Evolutionary conservation across 1,284 basidiomycete species (phyloP), one percentile per base, ranked within the genome.

Genomic region (Rhodotorula sp.): DNA sequence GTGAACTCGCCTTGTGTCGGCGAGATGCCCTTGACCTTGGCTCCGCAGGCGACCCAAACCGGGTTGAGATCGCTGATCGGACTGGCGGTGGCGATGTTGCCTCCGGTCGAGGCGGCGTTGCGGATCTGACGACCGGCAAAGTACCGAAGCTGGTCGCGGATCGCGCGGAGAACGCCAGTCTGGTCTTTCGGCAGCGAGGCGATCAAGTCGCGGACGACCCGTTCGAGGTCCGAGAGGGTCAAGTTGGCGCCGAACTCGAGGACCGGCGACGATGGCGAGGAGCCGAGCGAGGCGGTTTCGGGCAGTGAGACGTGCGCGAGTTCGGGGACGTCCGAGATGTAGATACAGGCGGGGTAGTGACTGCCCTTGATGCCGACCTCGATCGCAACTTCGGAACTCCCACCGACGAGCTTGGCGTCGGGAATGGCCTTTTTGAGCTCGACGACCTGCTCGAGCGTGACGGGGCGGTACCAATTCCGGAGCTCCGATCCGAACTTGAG

Each of bases 31-130:
- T 49, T 46, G 58, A 79, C 56, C 12, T 56, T 62, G 10, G 78
- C 76, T 29, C 79, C 79, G 12, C 73, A 68, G 2, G 81, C 81
- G 12, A 82, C 77, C 81, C 81, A 82, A 56, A 82, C 80, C 0
- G 81, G 81, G 65, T 82, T 82, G 31, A 82, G 74, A 67, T 82
- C 81, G 62, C 79, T 80, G 68, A 82, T 82, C 23, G 81, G 80
- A 54, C 78, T 79, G 18, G 81, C 81, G 4, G 81, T 82, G 0
- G 79, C 79, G 59, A 82, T 79, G 72, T 82, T 82, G 20, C 81
- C 81, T 0, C 78, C 81, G 46, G 81, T 66, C 5, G 74, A 76
- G 5, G 81, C 81, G 8, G 81, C 80, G 67, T 82, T 82, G 34
- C 81, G 73, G 52, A 82, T 80, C 68, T 82, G 81, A 3, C 75